Evolutionary conservation across 2,329 filamentous ascomycete species (phyloP).

Genomic region (Nothopassalora personata): DNA sequence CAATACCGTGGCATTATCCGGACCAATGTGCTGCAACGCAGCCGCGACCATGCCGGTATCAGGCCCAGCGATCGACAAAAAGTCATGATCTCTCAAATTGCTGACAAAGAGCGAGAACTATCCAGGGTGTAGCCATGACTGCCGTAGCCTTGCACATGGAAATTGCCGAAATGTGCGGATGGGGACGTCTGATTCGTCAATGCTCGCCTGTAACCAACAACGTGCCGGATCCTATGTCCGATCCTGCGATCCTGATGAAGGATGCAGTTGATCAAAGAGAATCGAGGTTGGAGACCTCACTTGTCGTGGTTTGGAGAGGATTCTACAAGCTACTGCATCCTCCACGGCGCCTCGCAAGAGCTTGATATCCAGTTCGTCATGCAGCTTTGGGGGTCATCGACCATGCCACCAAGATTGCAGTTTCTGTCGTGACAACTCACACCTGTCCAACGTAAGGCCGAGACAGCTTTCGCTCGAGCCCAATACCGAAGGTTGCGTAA

Average conservation of each 20-base stretch:
- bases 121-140: background rate
- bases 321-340: background rate
- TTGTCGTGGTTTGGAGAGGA: background rate
- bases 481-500: background rate
- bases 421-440: background rate
- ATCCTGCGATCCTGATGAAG: background rate
- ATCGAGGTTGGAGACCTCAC: background rate
- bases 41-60: background rate
- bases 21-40: background rate
- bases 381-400: background rate
- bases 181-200: background rate
- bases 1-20: background rate
- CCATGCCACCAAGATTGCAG: background rate
- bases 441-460: background rate
- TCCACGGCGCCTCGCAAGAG: background rate
- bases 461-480: background rate
- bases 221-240: background rate
- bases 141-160: background rate
- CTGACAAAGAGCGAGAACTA: background rate
- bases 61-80: background rate
- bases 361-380: background rate
- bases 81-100: background rate
- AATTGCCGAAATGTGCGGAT: background rate
- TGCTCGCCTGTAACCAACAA: background rate
- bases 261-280: background rate